A percentile compares a stretch with the other conserved stretches of the same genome.
Evolutionary conservation across 305 asterid genomes (phyloP).

Genomic region (Fraxinus velutina): DNA sequence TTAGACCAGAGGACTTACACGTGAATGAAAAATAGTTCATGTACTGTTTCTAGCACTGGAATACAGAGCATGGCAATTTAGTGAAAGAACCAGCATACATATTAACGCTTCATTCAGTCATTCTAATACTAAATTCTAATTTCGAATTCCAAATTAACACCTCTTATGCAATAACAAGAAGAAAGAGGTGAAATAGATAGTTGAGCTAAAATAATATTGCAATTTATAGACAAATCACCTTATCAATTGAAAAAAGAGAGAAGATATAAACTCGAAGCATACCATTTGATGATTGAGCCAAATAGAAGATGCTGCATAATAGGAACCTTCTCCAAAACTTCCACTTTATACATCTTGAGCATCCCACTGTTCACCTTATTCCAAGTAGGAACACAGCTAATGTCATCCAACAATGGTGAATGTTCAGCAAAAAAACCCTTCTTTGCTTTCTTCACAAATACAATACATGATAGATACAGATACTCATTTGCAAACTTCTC

Average conservation of each 20-base stretch:
- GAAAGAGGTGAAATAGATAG: neutral
- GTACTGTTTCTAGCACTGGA: neutral
- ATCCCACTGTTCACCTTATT: conserved; percentile 82
- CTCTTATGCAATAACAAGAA: neutral
- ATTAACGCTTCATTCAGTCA: neutral
- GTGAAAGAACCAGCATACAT: neutral
- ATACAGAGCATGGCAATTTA: neutral
- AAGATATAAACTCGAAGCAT: conserved; percentile 27
- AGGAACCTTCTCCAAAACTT: conserved; percentile 87
- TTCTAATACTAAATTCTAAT: conserved; percentile 3
- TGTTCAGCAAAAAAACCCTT: conserved; percentile 88
- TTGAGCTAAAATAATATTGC: neutral
- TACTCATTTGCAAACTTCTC: conserved; percentile 75
- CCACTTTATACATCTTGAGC: conserved; percentile 83
- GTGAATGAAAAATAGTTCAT: neutral
- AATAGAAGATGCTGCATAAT: conserved; percentile 92
- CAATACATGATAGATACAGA: conserved; percentile 70
- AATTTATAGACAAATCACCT: conserved; percentile 12
- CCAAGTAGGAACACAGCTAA: conserved; percentile 85
- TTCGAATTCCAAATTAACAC: neutral
- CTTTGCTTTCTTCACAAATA: conserved; percentile 76
- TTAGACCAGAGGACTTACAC: neutral
- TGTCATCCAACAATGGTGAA: conserved; percentile 92
- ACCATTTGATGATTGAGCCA: conserved; percentile 85
- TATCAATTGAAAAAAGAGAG: conserved; percentile 3